Conservation (phyloP, 208 protist genomes). For the Trypanosoma mega region DNA sequence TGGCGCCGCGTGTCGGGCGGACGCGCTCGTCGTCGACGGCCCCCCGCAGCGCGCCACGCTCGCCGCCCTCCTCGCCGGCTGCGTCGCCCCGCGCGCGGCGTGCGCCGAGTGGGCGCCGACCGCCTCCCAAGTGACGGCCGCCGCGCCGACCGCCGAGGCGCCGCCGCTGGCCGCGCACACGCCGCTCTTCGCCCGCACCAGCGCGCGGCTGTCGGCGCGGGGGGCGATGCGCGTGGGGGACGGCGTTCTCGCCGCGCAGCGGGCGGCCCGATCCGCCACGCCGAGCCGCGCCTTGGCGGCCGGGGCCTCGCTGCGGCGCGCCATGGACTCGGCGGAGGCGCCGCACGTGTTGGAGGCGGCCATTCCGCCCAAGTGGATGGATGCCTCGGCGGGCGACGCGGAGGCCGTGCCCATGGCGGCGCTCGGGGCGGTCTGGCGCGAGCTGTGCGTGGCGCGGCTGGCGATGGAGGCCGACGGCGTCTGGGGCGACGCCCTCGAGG, state of each 20-base stretch:
- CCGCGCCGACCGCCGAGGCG: conserved; percentile 40
- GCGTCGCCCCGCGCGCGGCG: too few species aligned
- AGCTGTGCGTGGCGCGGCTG: conserved; percentile 56
- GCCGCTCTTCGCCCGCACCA: conserved; percentile 44
- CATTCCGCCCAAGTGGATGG: conserved; percentile 25
- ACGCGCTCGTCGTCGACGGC: conserved; percentile 63
- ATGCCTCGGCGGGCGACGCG: conserved; percentile 6
- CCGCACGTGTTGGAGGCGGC: conserved; percentile 21
- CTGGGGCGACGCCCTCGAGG: conserved; percentile 35
- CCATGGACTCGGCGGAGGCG: conserved; percentile 22
- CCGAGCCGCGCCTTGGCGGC: conserved; percentile 16
- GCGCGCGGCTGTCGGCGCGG: conserved; percentile 31
- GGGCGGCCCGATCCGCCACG: conserved; percentile 12
- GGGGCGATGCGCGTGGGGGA: conserved; percentile 58
- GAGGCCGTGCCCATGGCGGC: conserved; percentile 14
- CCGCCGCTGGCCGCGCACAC: conserved; percentile 38
- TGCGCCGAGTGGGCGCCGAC: too few species aligned
- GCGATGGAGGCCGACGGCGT: not conserved
- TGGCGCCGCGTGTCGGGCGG: conserved; percentile 35
- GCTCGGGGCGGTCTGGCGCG: conserved; percentile 38
- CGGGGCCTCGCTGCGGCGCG: conserved; percentile 3
- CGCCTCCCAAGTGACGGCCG: conserved; percentile 43
- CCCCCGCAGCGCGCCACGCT: too few species aligned
- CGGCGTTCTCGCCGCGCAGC: conserved; percentile 47
- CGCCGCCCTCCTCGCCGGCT: too few species aligned